Evolutionary conservation across 208 protist genomes (phyloP).

Genomic region (Trichomonas tenax): DNA sequence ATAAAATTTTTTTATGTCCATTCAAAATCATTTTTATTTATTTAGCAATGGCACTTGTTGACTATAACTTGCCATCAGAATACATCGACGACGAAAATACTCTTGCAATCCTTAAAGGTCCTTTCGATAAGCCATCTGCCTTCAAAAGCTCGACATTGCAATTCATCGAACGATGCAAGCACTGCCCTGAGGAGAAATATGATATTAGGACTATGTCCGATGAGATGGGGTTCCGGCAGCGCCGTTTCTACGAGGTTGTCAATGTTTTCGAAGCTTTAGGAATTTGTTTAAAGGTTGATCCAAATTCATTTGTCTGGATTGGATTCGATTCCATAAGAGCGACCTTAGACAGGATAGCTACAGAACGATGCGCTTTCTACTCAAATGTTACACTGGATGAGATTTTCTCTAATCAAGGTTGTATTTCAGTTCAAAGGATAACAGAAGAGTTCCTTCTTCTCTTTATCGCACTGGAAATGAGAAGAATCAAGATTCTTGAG

Average conservation of each 20-base stretch:
- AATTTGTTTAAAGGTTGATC: not conserved
- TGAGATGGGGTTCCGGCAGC: not conserved
- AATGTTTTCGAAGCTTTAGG: not conserved
- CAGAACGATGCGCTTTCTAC: not conserved
- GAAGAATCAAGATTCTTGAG: not conserved
- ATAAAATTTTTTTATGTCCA: too few species aligned
- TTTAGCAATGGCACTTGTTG: too few species aligned
- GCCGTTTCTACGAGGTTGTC: not conserved
- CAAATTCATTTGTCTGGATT: not conserved
- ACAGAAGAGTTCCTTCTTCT: not conserved
- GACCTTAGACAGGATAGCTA: not conserved
- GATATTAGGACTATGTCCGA: not conserved
- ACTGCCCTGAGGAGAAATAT: not conserved
- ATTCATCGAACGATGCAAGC: not conserved
- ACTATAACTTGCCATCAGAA: too few species aligned
- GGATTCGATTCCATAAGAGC: not conserved
- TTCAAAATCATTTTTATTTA: too few species aligned
- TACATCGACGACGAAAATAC: too few species aligned
- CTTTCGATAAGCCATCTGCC: not conserved
- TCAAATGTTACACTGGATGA: not conserved
- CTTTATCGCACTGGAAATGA: not conserved
- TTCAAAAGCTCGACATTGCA: not conserved
- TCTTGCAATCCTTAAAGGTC: too few species aligned
- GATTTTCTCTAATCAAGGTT: not conserved
- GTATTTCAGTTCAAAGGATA: not conserved